Evolutionary conservation across 768 basidiomycete genomes (phyloP), one percentile per base, ranked within the genome.

Genomic region (Phanerochaete sordida): DNA sequence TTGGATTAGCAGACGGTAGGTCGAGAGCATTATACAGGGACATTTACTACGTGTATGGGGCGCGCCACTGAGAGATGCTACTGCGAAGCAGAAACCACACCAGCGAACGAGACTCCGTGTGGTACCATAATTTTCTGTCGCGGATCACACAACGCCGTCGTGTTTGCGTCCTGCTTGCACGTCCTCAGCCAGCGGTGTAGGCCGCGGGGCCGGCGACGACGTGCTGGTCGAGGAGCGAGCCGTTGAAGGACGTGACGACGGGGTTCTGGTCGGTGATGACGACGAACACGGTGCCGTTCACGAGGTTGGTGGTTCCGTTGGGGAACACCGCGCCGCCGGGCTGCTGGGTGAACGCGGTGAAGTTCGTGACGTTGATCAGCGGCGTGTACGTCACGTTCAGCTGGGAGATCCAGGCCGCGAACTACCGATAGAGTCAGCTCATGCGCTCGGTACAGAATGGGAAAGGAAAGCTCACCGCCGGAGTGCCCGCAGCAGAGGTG

Each of bases 381-480:
- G 80, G 76, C 4, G 81, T 80, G 73, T 79, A 86, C 11, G 85
- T 86, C 13, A 76, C 77, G 75, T 86, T 87, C 52, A 86, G 71
- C 68, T 87, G 84, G 23, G 76, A 78, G 56, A 86, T 79, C 81
- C 84, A 87, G 3, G 81, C 81, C 7, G 77, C 80, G 59, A 74
- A 85, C 77, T 80, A 61, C 53, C 2, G 28, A 28, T 26, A 7
- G 24, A 19, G 48, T 56, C 24, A 26, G 16, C 9, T 23, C 15
- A 39, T 24, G 9, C 21, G 2, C 3, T 50, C 31, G 27, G 11
- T 3, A 31, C 3, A 4, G 3, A 15, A 27, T 51, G 26, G 4
- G 30, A 33, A 6, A 57, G 5, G 1, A 21, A 15, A 11, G 55
- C 69, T 46, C 58, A 76, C 79, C 73, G 76, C 72, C 23, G 81